Evolutionary conservation across 2,329 filamentous ascomycete species (phyloP), one percentile per base, ranked within the genome.

Genomic region (Scedosporium boydii): DNA sequence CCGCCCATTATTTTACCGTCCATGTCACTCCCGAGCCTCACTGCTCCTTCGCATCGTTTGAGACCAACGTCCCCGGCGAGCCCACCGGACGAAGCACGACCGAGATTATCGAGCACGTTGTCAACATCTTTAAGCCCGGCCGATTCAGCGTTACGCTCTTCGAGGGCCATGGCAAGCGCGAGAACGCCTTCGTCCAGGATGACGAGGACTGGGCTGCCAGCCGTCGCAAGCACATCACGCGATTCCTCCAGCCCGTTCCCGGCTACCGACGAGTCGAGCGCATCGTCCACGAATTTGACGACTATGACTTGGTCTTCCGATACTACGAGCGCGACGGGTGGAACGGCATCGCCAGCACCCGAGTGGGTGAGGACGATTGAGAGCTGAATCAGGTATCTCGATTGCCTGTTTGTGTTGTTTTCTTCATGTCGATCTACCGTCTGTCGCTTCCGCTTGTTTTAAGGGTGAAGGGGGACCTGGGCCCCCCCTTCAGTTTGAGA

Each of bases 111-210:
- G 87, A 96, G 74, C 91, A 97, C 67, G 95, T 98, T 1, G 92
- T 98, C 55, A 83, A 86, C 66, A 99, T 99, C 71, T 99, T 99
- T 85, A 91, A 92, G 73, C 95, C 95, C 0, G 93, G 93, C n/a
- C 89, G 93, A 61, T 99, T 99, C 82, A 96, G 90, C 70, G 91
- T 99, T 63, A 99, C 95, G 0, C 81, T 98, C 16, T 99, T 99
- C 70, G 93, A 99, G 77, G 90, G 92, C 62, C 96, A 96, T 80
- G 78, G 76, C 48, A 77, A 75, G 70, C 73, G 75, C 68, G 68
- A 72, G 0, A 77, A 76, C 41, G 73, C 71, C 63, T 74, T 71
- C 69, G 70, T 76, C 67, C 68, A 78, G 69, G 75, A 79, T 68
- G 74, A 77, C 62, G 64, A 70, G 60, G 67, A 72, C 65, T 64